These are phyloP conservation scores for Nakazawaea wyomingensis DNA, from an alignment of 805 yeast genomes.

Conservation along the genomic window DNA sequence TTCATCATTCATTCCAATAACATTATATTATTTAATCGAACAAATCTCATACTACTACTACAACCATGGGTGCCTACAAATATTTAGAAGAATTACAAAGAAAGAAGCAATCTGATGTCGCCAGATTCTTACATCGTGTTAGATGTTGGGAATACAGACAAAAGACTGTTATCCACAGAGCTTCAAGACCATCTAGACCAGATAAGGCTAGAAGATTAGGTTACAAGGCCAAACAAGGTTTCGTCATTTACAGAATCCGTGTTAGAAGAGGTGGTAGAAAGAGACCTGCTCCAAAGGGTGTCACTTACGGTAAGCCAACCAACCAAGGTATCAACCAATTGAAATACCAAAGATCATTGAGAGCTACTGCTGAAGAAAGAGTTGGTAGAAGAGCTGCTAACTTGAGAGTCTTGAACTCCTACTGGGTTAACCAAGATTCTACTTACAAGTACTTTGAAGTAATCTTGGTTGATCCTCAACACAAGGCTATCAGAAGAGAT, in stretches of 20 bases:
- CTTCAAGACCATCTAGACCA: constrained; percentile 97
- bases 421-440: constrained; percentile 99
- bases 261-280: constrained; percentile 99
- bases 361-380: constrained; percentile 99
- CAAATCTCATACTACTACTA: constrained; percentile 1
- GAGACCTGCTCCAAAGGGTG: constrained; percentile 99
- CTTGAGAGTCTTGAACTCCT: constrained; percentile 98
- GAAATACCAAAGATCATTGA: constrained; percentile 97
- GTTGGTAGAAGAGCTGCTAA: constrained; percentile 98
- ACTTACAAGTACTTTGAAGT: constrained; percentile 99
- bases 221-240: constrained; percentile 99
- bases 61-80: constrained; percentile 98
- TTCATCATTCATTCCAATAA: no score
- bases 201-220: constrained; percentile 99
- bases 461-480: constrained; percentile 94
- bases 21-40: background rate
- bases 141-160: constrained; percentile 99
- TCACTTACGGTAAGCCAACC: constrained; percentile 99
- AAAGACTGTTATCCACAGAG: constrained; percentile 97
- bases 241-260: constrained; percentile 96
- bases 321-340: constrained; percentile 99
- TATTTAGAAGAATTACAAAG: constrained; percentile 98
- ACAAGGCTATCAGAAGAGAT: constrained; percentile 98
- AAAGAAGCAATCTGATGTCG: constrained; percentile 99
- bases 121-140: constrained; percentile 98